phyloP scores from a whole-genome alignment of 495 filamentous ascomycete genomes.

The Apodospora peruviana region DNA sequence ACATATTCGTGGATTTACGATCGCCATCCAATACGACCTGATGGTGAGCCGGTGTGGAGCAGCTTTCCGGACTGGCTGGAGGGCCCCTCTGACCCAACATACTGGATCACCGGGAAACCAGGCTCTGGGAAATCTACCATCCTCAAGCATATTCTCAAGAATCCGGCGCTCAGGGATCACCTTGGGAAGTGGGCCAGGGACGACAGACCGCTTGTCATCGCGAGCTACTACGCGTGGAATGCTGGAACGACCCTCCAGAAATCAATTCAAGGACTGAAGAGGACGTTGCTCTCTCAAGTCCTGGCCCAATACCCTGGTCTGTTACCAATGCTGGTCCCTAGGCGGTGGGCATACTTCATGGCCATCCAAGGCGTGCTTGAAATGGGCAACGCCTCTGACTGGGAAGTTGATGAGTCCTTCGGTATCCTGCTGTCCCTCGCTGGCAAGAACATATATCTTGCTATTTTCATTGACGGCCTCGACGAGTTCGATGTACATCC shows the following conservation, averaged over 20 bases:
- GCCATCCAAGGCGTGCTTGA: not conserved
- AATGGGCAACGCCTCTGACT: not conserved
- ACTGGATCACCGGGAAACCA: conserved; percentile 12
- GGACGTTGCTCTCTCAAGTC: conserved; percentile 1
- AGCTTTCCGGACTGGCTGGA: conserved; percentile 9
- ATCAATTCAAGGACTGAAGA: conserved; percentile 4
- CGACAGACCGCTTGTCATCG: not conserved
- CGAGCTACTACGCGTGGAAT: conserved; percentile 11
- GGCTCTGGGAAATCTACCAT: conserved; percentile 9
- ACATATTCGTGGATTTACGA: conserved; percentile 6
- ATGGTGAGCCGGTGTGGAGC: conserved; percentile 2
- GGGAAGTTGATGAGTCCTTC: conserved; percentile 11
- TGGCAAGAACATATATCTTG: not conserved
- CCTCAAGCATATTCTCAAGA: conserved; percentile 1
- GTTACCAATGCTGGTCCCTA: conserved; percentile 2
- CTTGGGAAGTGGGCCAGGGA: conserved; percentile 1
- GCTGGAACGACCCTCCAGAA: conserved; percentile 5
- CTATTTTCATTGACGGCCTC: conserved; percentile 12
- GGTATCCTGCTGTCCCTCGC: not conserved
- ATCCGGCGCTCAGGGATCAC: not conserved
- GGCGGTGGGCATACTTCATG: conserved; percentile 8
- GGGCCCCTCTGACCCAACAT: not conserved
- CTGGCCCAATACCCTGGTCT: not conserved
- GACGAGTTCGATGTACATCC: conserved; percentile 11
- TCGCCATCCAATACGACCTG: not conserved